Base-by-base conservation (phyloP, 352 stramenopile genomes). In the Phytophthora sansomeana region DNA sequence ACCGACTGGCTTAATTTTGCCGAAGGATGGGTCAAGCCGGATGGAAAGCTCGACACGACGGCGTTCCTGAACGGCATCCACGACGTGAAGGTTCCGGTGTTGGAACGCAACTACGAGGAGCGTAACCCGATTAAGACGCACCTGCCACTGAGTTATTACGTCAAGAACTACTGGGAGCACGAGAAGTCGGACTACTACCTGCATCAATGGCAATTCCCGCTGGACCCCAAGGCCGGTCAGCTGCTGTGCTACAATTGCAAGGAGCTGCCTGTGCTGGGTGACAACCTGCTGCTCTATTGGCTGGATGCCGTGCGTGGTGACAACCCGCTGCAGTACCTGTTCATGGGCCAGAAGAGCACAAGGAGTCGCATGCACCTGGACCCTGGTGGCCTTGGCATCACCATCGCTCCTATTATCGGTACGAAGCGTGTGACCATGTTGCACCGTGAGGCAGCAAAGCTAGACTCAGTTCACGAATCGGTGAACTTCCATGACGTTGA, bases 131-230 rank as follows among this genome's bases (percentile, higher is more conserved):
- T 93, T 52, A 93, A 92, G 58, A 91, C 80, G 28, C 72, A 92
- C 44, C 30, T 93, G 44, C 57, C 77, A 19, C 68, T 95, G 33
- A 81, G 77, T 53, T 77, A 93, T 55, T 95, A 92, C 57, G 84
- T 95, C 17, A 85, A 89, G 58, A 89, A 91, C 60, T 91, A 90
- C 66, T 95, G 84, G 86, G 80, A 90, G 41, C 83, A 89, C 29
- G 86, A 84, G 50, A 86, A 87, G 43, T 74, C 82, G 17, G 85
- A 91, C 42, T 89, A 97, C 44, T 98, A 98, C 61, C 73, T 98
- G 63, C 95, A 98, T 55, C 95, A 98, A 78, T 98, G 95, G 95
- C 95, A 98, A 67, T 98, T 98, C 72, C 93, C 95, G 6, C 66
- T 98, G 59, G 78, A 75, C 59, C 77, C 81, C 11, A 89, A 89